A percentile compares a stretch with the other conserved stretches of the same genome.
Conservation (phyloP, 2,329 filamentous ascomycete genomes). For the Xylaria digitata region DNA sequence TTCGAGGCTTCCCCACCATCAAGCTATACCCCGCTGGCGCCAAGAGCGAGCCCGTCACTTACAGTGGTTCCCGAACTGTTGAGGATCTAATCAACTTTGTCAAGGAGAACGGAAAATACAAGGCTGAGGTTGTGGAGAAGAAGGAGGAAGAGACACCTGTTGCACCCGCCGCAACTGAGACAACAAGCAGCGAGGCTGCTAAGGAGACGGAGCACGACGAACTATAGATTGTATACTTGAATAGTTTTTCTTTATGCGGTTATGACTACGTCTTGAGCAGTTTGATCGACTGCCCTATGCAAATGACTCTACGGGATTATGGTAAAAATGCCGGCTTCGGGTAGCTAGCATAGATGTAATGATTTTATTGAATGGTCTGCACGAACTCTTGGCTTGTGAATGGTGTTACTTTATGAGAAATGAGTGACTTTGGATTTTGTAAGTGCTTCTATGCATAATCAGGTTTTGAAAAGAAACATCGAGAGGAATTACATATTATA, state of each 20-base stretch:
- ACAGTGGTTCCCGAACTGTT: conserved; percentile 86
- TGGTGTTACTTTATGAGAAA: background rate
- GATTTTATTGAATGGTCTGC: conserved; percentile 37
- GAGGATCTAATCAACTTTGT: conserved; percentile 94
- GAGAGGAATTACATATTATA: conserved; percentile 24
- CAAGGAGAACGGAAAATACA: conserved; percentile 93
- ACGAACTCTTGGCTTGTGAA: conserved; percentile 29
- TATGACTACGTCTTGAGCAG: conserved; percentile 40
- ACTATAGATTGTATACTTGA: conserved; percentile 67
- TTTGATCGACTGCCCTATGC: conserved; percentile 43
- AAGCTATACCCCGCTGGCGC: conserved; percentile 94
- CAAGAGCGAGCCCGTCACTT: conserved; percentile 87
- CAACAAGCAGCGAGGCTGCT: conserved; percentile 58
- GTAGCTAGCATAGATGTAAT: conserved; percentile 48
- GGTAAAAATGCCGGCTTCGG: conserved; percentile 47
- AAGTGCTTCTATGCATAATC: conserved; percentile 28
- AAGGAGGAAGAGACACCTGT: conserved; percentile 65
- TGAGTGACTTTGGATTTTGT: background rate
- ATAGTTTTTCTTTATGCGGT: conserved; percentile 45
- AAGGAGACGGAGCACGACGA: conserved; percentile 73
- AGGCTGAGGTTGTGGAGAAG: conserved; percentile 72
- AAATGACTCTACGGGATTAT: conserved; percentile 39
- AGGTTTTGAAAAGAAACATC: conserved; percentile 15
- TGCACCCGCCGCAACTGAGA: conserved; percentile 64
- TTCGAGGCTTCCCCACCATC: conserved; percentile 98